Percentiles rank a stretch among this genome's conserved stretches.
Evolutionary conservation across 192 early-diverging fungal species (phyloP).

Genomic region (Allomyces arbusculus): DNA sequence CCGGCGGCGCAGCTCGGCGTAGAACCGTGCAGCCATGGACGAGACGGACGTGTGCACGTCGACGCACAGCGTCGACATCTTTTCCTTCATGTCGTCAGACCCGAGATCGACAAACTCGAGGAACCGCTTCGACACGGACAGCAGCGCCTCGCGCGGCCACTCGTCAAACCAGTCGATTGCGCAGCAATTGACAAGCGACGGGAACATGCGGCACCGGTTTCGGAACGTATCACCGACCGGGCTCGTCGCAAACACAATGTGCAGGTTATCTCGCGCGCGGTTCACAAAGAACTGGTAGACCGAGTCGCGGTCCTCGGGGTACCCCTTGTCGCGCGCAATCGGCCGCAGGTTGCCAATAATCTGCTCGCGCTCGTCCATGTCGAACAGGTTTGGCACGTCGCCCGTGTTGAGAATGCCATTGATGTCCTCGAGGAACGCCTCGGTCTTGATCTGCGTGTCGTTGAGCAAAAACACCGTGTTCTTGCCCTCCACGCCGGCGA

Average conservation of each 20-base stretch:
- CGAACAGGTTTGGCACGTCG: constrained; percentile 95
- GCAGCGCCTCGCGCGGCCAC: constrained; percentile 94
- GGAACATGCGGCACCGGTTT: constrained; percentile 82
- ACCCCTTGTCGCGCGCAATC: constrained; percentile 78
- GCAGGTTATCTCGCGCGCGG: constrained; percentile 87
- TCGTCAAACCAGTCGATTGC: constrained; percentile 99
- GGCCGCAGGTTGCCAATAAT: constrained; percentile 89
- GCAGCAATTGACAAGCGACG: constrained; percentile 99
- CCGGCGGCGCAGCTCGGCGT: constrained; percentile 48
- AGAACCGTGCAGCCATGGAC: constrained; percentile 62
- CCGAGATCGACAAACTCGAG: constrained; percentile 78
- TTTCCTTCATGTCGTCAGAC: constrained; percentile 35
- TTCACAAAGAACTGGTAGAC: constrained; percentile 93
- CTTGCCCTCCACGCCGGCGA: constrained; percentile 89
- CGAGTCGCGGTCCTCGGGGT: constrained; percentile 82
- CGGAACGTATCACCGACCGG: constrained; percentile 81
- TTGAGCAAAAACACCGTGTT: constrained; percentile 95
- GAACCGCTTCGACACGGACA: constrained; percentile 92
- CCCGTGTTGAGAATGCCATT: constrained; percentile 96
- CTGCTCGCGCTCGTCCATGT: constrained; percentile 86
- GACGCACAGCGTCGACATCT: constrained; percentile 75
- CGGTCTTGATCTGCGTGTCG: constrained; percentile 89
- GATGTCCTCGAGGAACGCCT: constrained; percentile 97
- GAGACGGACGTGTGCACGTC: constrained; percentile 79
- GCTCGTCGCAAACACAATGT: constrained; percentile 99